Base-by-base conservation (phyloP, 2,329 filamentous ascomycete genomes). In the Xylariaceae sp. region DNA sequence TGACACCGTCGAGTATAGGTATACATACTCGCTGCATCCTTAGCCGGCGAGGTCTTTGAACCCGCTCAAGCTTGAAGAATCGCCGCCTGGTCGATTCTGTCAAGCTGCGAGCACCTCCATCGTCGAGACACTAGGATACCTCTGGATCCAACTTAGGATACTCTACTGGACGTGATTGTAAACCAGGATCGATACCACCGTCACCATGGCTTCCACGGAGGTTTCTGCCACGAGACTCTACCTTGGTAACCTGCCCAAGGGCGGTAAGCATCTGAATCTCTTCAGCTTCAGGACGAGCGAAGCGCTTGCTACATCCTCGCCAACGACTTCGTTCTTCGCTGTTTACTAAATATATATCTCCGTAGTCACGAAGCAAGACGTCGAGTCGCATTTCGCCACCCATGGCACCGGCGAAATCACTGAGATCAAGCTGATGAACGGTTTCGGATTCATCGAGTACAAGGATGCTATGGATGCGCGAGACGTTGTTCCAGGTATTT, bases 361-460 rank as follows among this genome's bases (percentile, higher is more conserved):
- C 56, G 37, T 59, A 73, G 71, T 69, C 80, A 97, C 92, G 77
- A 97, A 97, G 82, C 87, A 90, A 77, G 93, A 99, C 75, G 89
- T 99, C 75, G 92, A 97, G 79, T 86, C 87, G 71, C 93, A 97
- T 77, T 99, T 99, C 79, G 88, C 88, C 75, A 91, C 87, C 72
- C 92, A 97, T 86, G 94, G 93, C 74, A 93, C 92, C 69, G 94
- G 94, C 76, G 92, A 96, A 76, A 97, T 99, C 74, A 94, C 89
- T 68, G 94, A 99, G 80, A 93, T 99, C 80, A 99, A 99, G 82
- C 86, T 99, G 66, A 99, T 99, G 94, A 97, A 96, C 75, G 94
- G 94, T 72, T 99, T 99, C 74, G 94, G 94, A 75, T 99, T 99
- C 81, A 96, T 99, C 74, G 94, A 99, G 77, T 99, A 97, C 78